Conservation (phyloP, 2,329 filamentous ascomycete genomes). For the Hirsutella thompsonii region DNA sequence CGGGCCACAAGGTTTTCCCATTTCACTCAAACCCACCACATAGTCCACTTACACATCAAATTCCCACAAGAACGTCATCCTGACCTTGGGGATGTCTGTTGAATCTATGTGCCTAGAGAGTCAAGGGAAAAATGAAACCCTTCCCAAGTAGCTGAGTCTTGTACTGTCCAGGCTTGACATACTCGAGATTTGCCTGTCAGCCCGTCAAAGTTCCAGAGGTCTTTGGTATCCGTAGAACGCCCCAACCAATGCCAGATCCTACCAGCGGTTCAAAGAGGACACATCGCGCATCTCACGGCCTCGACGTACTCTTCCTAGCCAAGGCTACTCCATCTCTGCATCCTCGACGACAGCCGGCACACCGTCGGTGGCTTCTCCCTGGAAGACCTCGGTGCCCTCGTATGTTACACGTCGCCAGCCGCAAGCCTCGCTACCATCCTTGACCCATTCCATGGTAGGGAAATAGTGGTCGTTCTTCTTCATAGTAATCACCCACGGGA, state of each 20-base stretch:
- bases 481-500: slow-evolving; percentile 99
- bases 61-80: too few relatives aligned
- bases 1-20: too few relatives aligned
- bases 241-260: slow-evolving; percentile 11
- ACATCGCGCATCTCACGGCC: neutral
- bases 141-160: too few relatives aligned
- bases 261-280: neutral
- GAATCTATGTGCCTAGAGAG: too few relatives aligned
- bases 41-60: too few relatives aligned
- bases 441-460: slow-evolving; percentile 58
- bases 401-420: slow-evolving; percentile 54
- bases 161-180: too few relatives aligned
- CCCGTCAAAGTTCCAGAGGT: slow-evolving; percentile 4
- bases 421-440: slow-evolving; percentile 43
- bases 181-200: too few relatives aligned
- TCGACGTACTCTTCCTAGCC: slow-evolving; percentile 1
- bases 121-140: too few relatives aligned
- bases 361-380: slow-evolving; percentile 41
- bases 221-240: slow-evolving; percentile 23
- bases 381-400: slow-evolving; percentile 37
- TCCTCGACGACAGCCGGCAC: slow-evolving; percentile 28
- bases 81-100: too few relatives aligned
- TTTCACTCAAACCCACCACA: too few relatives aligned
- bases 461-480: slow-evolving; percentile 99
- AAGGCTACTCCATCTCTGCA: slow-evolving; percentile 25